Conservation (phyloP, 2,329 filamentous ascomycete species). For the Penicillium aurantiogriseum region DNA sequence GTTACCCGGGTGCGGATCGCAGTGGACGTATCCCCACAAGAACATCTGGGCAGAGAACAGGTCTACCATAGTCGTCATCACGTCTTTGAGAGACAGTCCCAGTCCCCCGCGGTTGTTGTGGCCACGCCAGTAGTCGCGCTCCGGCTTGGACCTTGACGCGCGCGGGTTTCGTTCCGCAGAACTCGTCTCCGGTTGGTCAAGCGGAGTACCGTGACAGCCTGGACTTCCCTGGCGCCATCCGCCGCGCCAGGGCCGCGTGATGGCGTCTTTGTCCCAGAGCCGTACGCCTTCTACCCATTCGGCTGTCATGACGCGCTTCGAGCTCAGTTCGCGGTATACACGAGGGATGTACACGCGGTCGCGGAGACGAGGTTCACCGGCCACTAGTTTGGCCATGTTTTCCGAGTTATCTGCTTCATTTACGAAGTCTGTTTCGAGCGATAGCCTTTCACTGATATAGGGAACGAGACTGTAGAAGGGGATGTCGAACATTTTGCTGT, state of each 20-base stretch:
- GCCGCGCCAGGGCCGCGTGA: constrained; percentile 75
- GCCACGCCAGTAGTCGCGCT: constrained; percentile 76
- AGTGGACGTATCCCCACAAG: constrained; percentile 92
- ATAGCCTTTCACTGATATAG: constrained; percentile 87
- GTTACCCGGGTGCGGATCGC: constrained; percentile 95
- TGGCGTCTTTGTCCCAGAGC: constrained; percentile 84
- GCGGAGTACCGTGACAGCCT: constrained; percentile 66
- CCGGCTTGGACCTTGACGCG: constrained; percentile 68
- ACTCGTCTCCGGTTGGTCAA: constrained; percentile 53
- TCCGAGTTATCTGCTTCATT: constrained; percentile 89
- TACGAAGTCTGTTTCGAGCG: constrained; percentile 90
- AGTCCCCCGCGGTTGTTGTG: constrained; percentile 71
- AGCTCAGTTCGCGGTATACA: constrained; percentile 78
- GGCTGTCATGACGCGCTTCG: constrained; percentile 81
- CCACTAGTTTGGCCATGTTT: constrained; percentile 75
- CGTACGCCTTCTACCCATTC: constrained; percentile 97
- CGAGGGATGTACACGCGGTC: constrained; percentile 84
- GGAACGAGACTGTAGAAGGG: constrained; percentile 88
- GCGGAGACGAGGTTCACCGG: constrained; percentile 70
- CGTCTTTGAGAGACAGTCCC: constrained; percentile 75
- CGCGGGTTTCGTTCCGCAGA: constrained; percentile 37
- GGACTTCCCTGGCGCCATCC: constrained; percentile 73
- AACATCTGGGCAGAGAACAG: constrained; percentile 98
- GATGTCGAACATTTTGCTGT: constrained; percentile 87
- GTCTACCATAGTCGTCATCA: constrained; percentile 96